Evolutionary conservation across 2,329 filamentous ascomycete species (phyloP).

Genomic region (Mycosphaerella sp.): DNA sequence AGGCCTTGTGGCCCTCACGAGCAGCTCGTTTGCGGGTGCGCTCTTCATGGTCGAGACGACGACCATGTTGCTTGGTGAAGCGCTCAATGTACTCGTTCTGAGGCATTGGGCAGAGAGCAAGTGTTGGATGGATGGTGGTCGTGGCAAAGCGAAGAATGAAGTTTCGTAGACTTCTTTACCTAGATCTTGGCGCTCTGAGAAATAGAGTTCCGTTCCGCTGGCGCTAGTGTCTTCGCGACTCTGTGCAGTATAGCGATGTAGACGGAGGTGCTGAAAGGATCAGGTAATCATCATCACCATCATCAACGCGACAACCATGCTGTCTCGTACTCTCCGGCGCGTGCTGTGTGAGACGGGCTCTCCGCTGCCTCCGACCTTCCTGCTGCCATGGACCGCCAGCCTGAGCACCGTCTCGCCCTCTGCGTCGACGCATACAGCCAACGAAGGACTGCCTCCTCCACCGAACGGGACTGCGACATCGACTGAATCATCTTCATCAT

Average conservation of each 20-base stretch:
- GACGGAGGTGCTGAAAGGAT: too few relatives aligned
- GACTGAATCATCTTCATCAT: background rate
- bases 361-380: slow-evolving; percentile 47
- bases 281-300: too few relatives aligned
- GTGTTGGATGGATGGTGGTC: background rate
- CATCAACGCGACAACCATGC: slow-evolving; percentile 25
- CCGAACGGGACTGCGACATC: background rate
- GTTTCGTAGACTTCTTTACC: background rate
- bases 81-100: slow-evolving; percentile 75
- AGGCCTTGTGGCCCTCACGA: slow-evolving; percentile 81
- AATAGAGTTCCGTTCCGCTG: too few relatives aligned
- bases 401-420: slow-evolving; percentile 30
- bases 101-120: slow-evolving; percentile 48
- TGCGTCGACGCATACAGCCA: slow-evolving; percentile 9
- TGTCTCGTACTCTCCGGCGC: slow-evolving; percentile 53
- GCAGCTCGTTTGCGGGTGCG: slow-evolving; percentile 78
- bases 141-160: slow-evolving; percentile 4
- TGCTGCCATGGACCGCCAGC: slow-evolving; percentile 46
- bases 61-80: slow-evolving; percentile 57
- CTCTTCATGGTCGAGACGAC: slow-evolving; percentile 75
- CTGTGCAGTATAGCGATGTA: too few relatives aligned
- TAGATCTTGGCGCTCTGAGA: too few relatives aligned
- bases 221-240: too few relatives aligned
- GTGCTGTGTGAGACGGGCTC: slow-evolving; percentile 56
- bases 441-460: slow-evolving; percentile 2